Conservation (phyloP, 257 asterid genomes). For the Echium plantagineum region DNA sequence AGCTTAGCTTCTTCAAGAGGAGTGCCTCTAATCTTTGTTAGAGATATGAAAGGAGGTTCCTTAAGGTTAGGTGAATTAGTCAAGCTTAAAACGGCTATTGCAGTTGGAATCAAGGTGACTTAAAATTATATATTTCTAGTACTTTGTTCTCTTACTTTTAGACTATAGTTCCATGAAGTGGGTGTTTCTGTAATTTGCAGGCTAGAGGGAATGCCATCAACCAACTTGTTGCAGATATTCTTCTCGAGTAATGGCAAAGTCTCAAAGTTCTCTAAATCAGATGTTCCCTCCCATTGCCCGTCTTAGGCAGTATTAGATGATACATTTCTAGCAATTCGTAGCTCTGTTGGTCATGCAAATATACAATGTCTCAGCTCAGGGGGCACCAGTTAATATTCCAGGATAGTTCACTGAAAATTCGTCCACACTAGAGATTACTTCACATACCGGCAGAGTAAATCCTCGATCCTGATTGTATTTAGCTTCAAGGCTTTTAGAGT, state of each 20-base stretch:
- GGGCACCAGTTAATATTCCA: too few species aligned
- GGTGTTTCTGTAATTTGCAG: not conserved
- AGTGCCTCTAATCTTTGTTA: slow-evolving; percentile 54
- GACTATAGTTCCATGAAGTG: not conserved
- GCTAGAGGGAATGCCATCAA: not conserved
- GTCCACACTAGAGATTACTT: too few species aligned
- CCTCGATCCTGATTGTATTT: too few species aligned
- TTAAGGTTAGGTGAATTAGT: slow-evolving; percentile 66
- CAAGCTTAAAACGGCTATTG: slow-evolving; percentile 68
- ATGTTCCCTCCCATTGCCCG: too few species aligned
- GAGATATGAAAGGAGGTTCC: slow-evolving; percentile 62
- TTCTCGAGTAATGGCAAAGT: not conserved
- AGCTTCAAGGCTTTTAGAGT: too few species aligned
- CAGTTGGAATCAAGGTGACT: slow-evolving; percentile 72
- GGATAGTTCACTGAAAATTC: too few species aligned
- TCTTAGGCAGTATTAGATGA: not conserved
- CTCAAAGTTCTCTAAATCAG: not conserved
- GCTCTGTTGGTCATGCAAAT: not conserved
- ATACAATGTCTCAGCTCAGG: too few species aligned
- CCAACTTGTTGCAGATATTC: not conserved
- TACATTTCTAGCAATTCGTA: not conserved
- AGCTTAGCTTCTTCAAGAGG: slow-evolving; percentile 61
- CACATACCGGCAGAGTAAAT: too few species aligned
- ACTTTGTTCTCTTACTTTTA: not conserved
- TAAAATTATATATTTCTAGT: too few species aligned